A percentile compares a stretch with the other conserved stretches of the same genome.
Evolutionary conservation across 805 yeast genomes (phyloP).

Genomic region (Limtongia smithiae): DNA sequence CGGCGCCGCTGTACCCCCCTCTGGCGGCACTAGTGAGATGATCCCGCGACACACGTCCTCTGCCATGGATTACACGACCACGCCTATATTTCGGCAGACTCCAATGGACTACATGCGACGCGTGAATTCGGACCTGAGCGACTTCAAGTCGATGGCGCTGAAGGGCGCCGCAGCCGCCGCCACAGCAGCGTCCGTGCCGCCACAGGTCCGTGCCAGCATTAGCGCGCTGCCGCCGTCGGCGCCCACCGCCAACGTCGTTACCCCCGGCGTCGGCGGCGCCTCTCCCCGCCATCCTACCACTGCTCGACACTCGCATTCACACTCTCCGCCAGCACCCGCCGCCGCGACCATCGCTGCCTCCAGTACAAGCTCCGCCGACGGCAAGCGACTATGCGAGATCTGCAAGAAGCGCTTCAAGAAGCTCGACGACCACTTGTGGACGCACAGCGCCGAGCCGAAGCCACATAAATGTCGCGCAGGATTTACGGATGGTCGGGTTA

Average conservation of each 20-base stretch:
- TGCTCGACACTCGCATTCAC: background rate
- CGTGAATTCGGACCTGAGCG: slow-evolving; percentile 12
- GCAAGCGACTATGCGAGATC: slow-evolving; percentile 17
- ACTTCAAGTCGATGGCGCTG: background rate
- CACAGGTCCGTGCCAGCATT: too few relatives aligned
- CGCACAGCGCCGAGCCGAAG: slow-evolving; percentile 19
- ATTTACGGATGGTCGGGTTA: slow-evolving; percentile 8
- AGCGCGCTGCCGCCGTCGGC: background rate
- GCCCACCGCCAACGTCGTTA: background rate
- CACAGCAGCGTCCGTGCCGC: background rate
- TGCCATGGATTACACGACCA: too few relatives aligned
- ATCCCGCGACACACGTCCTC: too few relatives aligned
- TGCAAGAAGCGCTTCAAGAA: slow-evolving; percentile 23
- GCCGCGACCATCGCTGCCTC: too few relatives aligned
- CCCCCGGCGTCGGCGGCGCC: background rate
- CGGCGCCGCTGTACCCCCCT: too few relatives aligned
- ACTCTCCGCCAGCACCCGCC: background rate
- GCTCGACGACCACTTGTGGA: slow-evolving; percentile 24
- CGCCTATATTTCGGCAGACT: too few relatives aligned
- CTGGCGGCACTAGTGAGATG: too few relatives aligned
- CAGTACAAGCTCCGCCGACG: too few relatives aligned
- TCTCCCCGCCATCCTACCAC: background rate
- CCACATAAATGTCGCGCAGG: slow-evolving; percentile 27
- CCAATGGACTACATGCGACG: slow-evolving; percentile 3
- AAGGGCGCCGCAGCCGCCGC: background rate